Evolutionary conservation across 257 asterid genomes (phyloP).

Genomic region (Salvia rosmarinus): DNA sequence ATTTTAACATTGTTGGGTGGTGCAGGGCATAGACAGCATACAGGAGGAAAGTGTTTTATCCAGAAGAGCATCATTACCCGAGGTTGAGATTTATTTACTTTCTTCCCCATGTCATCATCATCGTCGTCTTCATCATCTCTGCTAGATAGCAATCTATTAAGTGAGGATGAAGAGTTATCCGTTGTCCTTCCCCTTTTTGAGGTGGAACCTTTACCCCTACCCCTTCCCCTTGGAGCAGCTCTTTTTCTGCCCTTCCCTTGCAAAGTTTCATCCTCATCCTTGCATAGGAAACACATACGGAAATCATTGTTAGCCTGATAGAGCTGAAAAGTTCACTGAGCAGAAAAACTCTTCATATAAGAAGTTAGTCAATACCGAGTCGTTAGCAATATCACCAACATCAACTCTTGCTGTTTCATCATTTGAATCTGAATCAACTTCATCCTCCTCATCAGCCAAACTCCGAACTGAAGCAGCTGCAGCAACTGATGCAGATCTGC

Average conservation of each 20-base stretch:
- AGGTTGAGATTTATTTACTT: slow-evolving; percentile 61
- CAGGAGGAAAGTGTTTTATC: background rate
- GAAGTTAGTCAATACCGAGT: slow-evolving; percentile 62
- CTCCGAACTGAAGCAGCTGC: slow-evolving; percentile 75
- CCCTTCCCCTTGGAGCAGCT: slow-evolving; percentile 91
- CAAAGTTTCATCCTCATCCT: slow-evolving; percentile 64
- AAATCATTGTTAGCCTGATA: slow-evolving; percentile 1
- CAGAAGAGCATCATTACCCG: slow-evolving; percentile 58
- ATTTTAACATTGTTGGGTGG: background rate
- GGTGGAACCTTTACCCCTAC: slow-evolving; percentile 73
- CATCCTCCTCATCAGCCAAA: slow-evolving; percentile 77
- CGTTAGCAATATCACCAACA: slow-evolving; percentile 57
- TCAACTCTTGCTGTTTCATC: slow-evolving; percentile 67
- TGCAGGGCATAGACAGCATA: background rate
- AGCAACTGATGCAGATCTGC: slow-evolving; percentile 80
- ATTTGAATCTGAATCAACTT: slow-evolving; percentile 76
- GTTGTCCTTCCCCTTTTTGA: slow-evolving; percentile 85
- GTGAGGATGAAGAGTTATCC: slow-evolving; percentile 74
- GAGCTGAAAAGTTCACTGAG: slow-evolving; percentile 7
- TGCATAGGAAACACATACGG: slow-evolving; percentile 26
- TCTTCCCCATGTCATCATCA: slow-evolving; percentile 57
- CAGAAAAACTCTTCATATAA: slow-evolving; percentile 31
- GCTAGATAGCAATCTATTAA: slow-evolving; percentile 65
- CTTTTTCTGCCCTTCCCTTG: slow-evolving; percentile 78
- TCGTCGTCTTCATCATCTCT: slow-evolving; percentile 71